Percentiles rank a stretch among this genome's conserved stretches.
phyloP scores from a whole-genome alignment of 179 eudicot genomes.

The Silene vulgaris region DNA sequence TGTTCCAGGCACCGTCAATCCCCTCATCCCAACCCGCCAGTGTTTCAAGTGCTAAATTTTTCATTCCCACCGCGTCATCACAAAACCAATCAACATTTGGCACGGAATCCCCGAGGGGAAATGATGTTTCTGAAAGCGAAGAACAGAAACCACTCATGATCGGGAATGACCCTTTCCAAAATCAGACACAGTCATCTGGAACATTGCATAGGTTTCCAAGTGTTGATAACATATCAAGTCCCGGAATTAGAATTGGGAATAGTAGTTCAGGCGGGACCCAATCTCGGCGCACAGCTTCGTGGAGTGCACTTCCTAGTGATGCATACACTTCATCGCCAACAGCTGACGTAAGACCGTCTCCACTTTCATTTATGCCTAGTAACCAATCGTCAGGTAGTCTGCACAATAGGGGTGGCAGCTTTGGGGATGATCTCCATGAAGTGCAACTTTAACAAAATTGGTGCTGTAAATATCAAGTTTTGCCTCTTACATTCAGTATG shows the following conservation, averaged over 20 bases:
- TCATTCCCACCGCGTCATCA: conserved; percentile 58
- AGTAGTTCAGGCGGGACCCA: conserved; percentile 31
- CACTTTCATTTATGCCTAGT: conserved; percentile 38
- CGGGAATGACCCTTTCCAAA: conserved; percentile 31
- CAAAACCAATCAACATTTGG: conserved; percentile 32
- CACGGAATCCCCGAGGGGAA: conserved; percentile 22
- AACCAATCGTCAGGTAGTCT: conserved; percentile 27
- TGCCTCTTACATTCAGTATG: conserved; percentile 23
- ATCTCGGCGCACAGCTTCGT: conserved; percentile 75
- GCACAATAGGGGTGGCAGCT: conserved; percentile 35
- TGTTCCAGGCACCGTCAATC: conserved; percentile 57
- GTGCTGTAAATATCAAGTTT: conserved; percentile 43
- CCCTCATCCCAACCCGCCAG: conserved; percentile 47
- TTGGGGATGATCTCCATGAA: conserved; percentile 66
- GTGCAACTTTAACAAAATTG: conserved; percentile 49
- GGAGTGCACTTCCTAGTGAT: conserved; percentile 56
- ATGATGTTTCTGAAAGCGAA: conserved; percentile 26
- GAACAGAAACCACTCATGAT: conserved; percentile 33
- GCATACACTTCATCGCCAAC: conserved; percentile 34
- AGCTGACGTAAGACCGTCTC: conserved; percentile 39
- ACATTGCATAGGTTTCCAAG: conserved; percentile 57
- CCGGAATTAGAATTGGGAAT: conserved; percentile 17
- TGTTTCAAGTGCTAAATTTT: conserved; percentile 52
- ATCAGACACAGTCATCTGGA: conserved; percentile 32
- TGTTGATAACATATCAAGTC: conserved; percentile 42